These are phyloP conservation scores for Termitomyces sp. DNA, from an alignment of 1,284 basidiomycete species.

Conservation along the genomic window DNA sequence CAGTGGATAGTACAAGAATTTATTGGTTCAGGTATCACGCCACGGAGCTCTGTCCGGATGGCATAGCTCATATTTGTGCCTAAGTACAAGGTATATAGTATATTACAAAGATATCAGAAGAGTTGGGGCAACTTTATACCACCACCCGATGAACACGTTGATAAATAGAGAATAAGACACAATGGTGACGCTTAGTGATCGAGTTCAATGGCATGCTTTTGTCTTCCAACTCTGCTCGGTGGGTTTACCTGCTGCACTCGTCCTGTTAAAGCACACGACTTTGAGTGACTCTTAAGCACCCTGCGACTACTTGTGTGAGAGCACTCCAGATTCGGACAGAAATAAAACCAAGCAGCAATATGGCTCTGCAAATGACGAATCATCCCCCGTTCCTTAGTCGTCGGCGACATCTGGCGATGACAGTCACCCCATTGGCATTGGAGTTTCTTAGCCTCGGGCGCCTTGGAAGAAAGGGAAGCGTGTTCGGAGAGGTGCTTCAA, in stretches of 20 bases:
- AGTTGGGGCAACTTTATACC: not conserved
- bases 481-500: not conserved
- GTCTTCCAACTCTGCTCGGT: not conserved
- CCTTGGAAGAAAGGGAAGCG: not conserved
- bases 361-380: slow-evolving; percentile 6
- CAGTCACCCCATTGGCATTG: slow-evolving; percentile 2
- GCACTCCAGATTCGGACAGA: slow-evolving; percentile 1
- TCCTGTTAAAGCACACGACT: not conserved
- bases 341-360: slow-evolving; percentile 4
- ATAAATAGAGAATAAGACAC: not conserved
- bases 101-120: not conserved
- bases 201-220: not conserved
- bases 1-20: no score
- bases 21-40: no score
- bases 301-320: slow-evolving; percentile 1
- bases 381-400: not conserved
- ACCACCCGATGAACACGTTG: not conserved
- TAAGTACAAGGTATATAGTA: not conserved
- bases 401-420: not conserved
- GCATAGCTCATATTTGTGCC: no score
- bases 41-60: no score
- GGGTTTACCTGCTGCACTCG: not conserved
- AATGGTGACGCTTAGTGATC: not conserved
- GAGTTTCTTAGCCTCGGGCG: not conserved
- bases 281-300: not conserved